Evolutionary conservation across 192 early-diverging fungal genomes (phyloP).

Genomic region (Podila verticillata): DNA sequence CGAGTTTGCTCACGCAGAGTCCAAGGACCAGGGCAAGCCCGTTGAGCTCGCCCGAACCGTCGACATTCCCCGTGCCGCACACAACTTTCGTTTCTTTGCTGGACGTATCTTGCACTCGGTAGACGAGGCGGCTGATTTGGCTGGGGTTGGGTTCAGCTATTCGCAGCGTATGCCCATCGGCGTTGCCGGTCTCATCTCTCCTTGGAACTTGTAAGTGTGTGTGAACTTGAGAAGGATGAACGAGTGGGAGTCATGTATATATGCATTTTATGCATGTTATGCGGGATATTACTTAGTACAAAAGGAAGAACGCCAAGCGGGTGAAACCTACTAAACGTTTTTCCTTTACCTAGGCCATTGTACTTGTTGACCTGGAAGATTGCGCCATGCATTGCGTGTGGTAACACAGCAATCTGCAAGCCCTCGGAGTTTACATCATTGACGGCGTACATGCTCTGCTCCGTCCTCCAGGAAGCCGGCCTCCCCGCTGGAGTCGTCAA

Average conservation of each 20-base stretch:
- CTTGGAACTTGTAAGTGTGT: slow-evolving; percentile 67
- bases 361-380: slow-evolving; percentile 81
- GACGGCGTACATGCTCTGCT: slow-evolving; percentile 66
- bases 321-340: slow-evolving; percentile 5
- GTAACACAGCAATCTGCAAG: slow-evolving; percentile 79
- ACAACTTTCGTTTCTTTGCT: slow-evolving; percentile 80
- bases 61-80: slow-evolving; percentile 71
- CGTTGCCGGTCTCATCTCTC: slow-evolving; percentile 76
- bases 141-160: slow-evolving; percentile 61
- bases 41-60: slow-evolving; percentile 62
- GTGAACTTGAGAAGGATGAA: no score
- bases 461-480: slow-evolving; percentile 73
- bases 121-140: slow-evolving; percentile 56
- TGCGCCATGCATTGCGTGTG: slow-evolving; percentile 75
- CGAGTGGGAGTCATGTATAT: no score
- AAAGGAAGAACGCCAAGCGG: background rate
- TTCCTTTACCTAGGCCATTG: slow-evolving; percentile 59
- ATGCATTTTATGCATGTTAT: no score
- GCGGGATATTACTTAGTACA: no score
- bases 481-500: slow-evolving; percentile 80
- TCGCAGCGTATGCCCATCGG: slow-evolving; percentile 65
- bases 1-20: slow-evolving; percentile 73
- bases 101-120: slow-evolving; percentile 58
- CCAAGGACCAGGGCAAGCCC: slow-evolving; percentile 78
- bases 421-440: slow-evolving; percentile 72